Conservation (phyloP, 2,329 filamentous ascomycete species). For the Pyrenochaeta sp. region DNA sequence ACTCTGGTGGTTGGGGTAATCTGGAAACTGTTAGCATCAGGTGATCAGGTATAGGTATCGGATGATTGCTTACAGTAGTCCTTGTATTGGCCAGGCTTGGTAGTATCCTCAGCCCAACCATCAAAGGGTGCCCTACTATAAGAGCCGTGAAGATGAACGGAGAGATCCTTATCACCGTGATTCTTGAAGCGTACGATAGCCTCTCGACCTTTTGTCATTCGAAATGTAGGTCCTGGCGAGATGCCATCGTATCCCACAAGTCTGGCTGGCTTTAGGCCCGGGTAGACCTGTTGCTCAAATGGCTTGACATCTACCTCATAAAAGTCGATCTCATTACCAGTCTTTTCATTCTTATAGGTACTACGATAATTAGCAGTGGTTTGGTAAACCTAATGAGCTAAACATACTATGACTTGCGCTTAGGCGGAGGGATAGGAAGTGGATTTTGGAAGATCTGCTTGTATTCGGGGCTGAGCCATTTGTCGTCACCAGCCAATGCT, state of each 20-base stretch:
- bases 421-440: conserved; percentile 57
- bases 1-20: conserved; percentile 65
- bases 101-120: conserved; percentile 65
- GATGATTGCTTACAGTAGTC: conserved; percentile 35
- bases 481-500: conserved; percentile 26
- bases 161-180: conserved; percentile 56
- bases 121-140: conserved; percentile 58
- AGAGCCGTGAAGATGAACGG: conserved; percentile 66
- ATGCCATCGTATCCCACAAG: conserved; percentile 65
- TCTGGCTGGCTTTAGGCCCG: conserved; percentile 51
- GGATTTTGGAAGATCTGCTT: conserved; percentile 47
- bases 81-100: conserved; percentile 62
- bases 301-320: conserved; percentile 57
- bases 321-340: conserved; percentile 54
- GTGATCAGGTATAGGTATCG: neutral
- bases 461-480: conserved; percentile 47
- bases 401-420: conserved; percentile 44
- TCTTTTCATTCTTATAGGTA: conserved; percentile 41
- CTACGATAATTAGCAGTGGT: neutral
- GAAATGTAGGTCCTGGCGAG: conserved; percentile 64
- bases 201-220: conserved; percentile 59
- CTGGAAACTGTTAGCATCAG: conserved; percentile 18
- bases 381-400: neutral
- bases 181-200: conserved; percentile 65
- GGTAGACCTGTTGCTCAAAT: conserved; percentile 57